A percentile compares a stretch with the other conserved stretches of the same genome.
These are phyloP conservation scores for Rhizopogon roseolus DNA, from an alignment of 768 basidiomycete genomes.

Conservation along the genomic window DNA sequence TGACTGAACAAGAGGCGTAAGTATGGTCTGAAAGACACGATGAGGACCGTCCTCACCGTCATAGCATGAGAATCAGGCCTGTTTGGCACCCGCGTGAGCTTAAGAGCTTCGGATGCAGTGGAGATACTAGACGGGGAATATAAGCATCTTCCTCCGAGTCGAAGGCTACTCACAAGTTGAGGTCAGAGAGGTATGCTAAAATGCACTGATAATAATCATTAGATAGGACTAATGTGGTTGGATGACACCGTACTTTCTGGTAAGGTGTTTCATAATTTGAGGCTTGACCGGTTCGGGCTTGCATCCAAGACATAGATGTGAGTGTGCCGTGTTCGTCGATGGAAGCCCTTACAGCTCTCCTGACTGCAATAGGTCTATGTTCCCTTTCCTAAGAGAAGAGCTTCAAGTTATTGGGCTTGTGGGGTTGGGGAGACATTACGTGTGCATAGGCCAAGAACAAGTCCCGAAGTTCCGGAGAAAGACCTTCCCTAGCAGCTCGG, in stretches of 20 bases:
- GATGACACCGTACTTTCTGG: conserved; percentile 53
- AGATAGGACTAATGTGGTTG: conserved; percentile 1
- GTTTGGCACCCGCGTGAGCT: conserved; percentile 43
- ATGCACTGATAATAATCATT: conserved; percentile 52
- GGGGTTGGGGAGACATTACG: conserved; percentile 10
- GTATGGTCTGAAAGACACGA: background rate
- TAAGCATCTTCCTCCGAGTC: conserved; percentile 4
- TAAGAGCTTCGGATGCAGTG: conserved; percentile 48
- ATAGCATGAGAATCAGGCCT: conserved; percentile 53
- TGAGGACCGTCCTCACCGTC: conserved; percentile 42
- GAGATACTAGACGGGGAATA: conserved; percentile 41
- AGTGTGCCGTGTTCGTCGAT: conserved; percentile 41
- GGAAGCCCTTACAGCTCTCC: conserved; percentile 42
- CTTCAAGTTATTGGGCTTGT: background rate
- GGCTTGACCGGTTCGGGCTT: conserved; percentile 49
- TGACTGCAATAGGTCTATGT: conserved; percentile 66
- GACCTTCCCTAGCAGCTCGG: conserved; percentile 21
- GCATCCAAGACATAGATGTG: conserved; percentile 75
- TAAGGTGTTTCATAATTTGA: conserved; percentile 66
- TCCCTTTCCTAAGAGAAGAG: conserved; percentile 47
- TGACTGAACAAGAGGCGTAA: conserved; percentile 36
- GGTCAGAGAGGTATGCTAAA: conserved; percentile 72
- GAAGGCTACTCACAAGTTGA: conserved; percentile 55
- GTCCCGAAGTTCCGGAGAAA: conserved; percentile 30
- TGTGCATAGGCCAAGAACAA: conserved; percentile 22